phyloP scores from a whole-genome alignment of 331 rosid species.

The Phaseolus coccineus region DNA sequence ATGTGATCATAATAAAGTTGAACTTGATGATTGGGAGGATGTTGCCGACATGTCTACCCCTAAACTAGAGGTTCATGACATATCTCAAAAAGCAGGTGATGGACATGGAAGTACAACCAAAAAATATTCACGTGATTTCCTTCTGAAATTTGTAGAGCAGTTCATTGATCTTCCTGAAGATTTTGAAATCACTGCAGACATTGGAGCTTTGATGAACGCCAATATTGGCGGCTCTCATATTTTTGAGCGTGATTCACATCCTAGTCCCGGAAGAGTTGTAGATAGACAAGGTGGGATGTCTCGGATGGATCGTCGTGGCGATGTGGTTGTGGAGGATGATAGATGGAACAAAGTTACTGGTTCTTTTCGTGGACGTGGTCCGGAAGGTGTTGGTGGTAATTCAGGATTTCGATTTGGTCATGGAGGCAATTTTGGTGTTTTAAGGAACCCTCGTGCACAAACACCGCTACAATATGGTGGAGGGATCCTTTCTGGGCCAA shows the following conservation, averaged over 20 bases:
- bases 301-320: conserved; percentile 79
- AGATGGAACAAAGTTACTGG: conserved; percentile 66
- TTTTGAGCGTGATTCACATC: conserved; percentile 64
- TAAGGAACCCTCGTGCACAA: conserved; percentile 74
- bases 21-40: conserved; percentile 97
- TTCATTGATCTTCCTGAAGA: conserved; percentile 63
- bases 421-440: conserved; percentile 73
- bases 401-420: conserved; percentile 67
- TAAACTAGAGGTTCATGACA: conserved; percentile 63
- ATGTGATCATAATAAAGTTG: conserved; percentile 57
- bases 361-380: conserved; percentile 56
- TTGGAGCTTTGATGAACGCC: conserved; percentile 49
- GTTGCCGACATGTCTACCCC: conserved; percentile 85
- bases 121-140: conserved; percentile 91
- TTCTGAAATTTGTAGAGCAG: conserved; percentile 70
- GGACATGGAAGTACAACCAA: conserved; percentile 57
- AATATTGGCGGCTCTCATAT: conserved; percentile 49
- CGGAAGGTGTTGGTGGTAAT: conserved; percentile 62
- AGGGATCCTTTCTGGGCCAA: conserved; percentile 82
- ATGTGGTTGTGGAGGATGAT: conserved; percentile 70
- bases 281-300: conserved; percentile 67
- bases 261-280: conserved; percentile 67
- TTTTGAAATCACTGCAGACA: conserved; percentile 60
- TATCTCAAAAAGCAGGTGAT: conserved; percentile 49
- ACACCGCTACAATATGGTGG: conserved; percentile 59